Evolutionary conservation across 176 grass and related monocot species (phyloP), one percentile per base, ranked within the genome.

Genomic region (Otatea glauca): DNA sequence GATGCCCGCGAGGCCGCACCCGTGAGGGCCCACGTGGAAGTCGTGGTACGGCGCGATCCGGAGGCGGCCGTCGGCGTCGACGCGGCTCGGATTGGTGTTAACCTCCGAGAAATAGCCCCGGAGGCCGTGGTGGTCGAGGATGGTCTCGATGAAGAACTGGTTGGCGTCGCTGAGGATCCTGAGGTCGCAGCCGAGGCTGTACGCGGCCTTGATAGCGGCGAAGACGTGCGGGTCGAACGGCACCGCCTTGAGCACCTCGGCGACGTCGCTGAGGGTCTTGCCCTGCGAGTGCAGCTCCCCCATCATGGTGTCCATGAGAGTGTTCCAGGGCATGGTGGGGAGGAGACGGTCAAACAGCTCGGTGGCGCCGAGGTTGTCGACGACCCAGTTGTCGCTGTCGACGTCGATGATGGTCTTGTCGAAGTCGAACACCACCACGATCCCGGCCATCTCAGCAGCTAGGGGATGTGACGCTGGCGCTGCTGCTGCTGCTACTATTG

Each of bases 401-500:
- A 93, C 89, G 86, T 91, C 92, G 63, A 97, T 92, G 88, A 97
- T 97, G 1, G 94, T 97, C 90, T 97, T 94, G 88, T 97, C 94
- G 83, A 94, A 97, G 89, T 97, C 94, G 84, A 97, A 92, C 68
- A 94, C 89, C 42, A 91, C 80, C 0, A 94, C 50, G 18, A 83
- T 77, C n/a, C 87, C 88, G 50, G 85, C 87, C 87, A 92, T 88
- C 35, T 15, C 35, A 63, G 50, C 14, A 0, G 17, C 29, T 21
- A 24, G 20, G 10, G 41, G 5, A 13, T 5, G 11, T 24, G 60
- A n/a, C 20, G 54, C 6, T 21, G 54, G 18, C 8, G 51, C 58
- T 61, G 4, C 58, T 23, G 7, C n/a, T 29, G 29, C 29, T 60
- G 10, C 59, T 63, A 3, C 25, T 16, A 32, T 21, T 21, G 8